Conservation (phyloP, 139 green algal species). For the Parachlorella kessleri region DNA sequence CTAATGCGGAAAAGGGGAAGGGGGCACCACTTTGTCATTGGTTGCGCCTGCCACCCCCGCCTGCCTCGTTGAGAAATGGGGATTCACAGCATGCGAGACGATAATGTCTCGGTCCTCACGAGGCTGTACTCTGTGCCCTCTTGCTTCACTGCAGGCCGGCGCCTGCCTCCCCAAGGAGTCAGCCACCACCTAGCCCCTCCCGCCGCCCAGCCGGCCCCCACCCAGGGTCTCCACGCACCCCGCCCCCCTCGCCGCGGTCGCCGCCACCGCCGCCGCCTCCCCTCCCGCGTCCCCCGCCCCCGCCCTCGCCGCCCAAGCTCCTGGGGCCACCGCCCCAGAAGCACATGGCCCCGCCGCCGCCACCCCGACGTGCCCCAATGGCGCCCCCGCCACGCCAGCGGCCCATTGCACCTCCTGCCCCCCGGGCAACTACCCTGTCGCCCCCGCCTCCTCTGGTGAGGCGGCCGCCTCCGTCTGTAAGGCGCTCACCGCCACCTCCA, state of each 20-base stretch:
- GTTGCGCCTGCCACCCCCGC: no score
- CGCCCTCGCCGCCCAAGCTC: slow-evolving; percentile 3
- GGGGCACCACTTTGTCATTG: no score
- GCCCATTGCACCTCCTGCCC: not conserved
- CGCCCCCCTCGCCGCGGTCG: not conserved
- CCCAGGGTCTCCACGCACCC: not conserved
- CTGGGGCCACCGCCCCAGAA: no score
- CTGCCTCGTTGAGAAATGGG: no score
- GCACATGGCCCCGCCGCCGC: not conserved
- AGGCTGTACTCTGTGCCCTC: no score
- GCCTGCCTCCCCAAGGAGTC: no score
- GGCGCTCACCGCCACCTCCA: not conserved
- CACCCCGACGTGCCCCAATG: not conserved
- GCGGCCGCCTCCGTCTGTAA: not conserved
- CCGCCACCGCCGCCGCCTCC: not conserved
- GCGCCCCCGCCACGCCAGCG: not conserved
- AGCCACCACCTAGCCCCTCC: no score
- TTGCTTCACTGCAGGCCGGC: no score
- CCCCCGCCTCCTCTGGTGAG: not conserved
- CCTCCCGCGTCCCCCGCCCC: not conserved
- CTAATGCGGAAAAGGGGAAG: no score
- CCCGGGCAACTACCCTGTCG: not conserved
- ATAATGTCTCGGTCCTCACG: no score
- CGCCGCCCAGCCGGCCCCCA: not conserved
- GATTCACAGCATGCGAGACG: no score